phyloP scores from a whole-genome alignment of 257 asterid species.

The Solanum verrucosum region DNA sequence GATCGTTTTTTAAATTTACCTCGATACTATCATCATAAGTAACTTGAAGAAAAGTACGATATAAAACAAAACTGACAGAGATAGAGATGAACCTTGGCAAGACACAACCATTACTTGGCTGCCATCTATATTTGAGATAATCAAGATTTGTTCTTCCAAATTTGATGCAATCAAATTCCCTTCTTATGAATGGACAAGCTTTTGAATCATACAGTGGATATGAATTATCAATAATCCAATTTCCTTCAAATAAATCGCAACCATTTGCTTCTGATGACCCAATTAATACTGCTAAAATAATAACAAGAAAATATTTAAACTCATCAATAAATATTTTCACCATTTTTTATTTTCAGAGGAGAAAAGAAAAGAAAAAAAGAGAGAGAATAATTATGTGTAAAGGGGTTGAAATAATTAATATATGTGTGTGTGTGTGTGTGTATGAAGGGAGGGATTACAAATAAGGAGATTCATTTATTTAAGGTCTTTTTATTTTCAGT shows the following conservation, averaged over 20 bases:
- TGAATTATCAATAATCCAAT: conserved; percentile 53
- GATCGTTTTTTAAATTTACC: not conserved
- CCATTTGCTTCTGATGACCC: not conserved
- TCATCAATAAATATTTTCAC: not conserved
- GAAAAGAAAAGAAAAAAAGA: not conserved
- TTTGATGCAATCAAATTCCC: conserved; percentile 55
- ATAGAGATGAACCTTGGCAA: conserved; percentile 29
- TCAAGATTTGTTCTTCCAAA: conserved; percentile 40
- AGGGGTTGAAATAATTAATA: not conserved
- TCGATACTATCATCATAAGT: no score
- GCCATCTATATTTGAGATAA: conserved; percentile 70
- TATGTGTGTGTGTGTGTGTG: not conserved
- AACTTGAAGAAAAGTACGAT: not conserved
- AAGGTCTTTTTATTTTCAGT: not conserved
- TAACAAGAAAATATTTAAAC: not conserved
- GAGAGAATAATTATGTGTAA: not conserved
- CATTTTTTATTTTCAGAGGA: not conserved
- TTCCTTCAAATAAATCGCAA: conserved; percentile 48
- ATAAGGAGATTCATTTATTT: not conserved
- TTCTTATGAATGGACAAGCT: conserved; percentile 41
- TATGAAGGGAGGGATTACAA: not conserved
- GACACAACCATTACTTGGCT: conserved; percentile 36
- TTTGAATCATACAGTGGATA: conserved; percentile 53
- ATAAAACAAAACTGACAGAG: not conserved
- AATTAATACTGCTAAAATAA: not conserved